phyloP scores from a whole-genome alignment of 2,329 filamentous ascomycete species.

The Botrytis squamosa region DNA sequence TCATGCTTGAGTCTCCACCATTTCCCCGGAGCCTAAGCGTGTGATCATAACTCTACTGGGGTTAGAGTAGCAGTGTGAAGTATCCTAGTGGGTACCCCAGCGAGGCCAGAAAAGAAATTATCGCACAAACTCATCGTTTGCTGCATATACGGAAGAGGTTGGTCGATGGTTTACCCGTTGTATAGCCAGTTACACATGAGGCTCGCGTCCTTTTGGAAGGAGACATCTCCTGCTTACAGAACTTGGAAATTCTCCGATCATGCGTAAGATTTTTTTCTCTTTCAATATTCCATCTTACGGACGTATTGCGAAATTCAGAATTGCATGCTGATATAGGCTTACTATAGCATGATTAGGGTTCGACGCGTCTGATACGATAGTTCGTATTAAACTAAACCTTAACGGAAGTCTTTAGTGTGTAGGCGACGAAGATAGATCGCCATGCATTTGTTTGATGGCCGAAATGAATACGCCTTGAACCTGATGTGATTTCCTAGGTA shows the following conservation, averaged over 20 bases:
- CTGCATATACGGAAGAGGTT: conserved; percentile 7
- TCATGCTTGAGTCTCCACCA: conserved; percentile 9
- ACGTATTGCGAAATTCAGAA: background rate
- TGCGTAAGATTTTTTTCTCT: background rate
- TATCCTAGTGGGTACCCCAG: conserved; percentile 5
- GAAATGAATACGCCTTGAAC: background rate
- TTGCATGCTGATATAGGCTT: background rate
- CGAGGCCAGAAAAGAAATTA: background rate
- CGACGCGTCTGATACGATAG: background rate
- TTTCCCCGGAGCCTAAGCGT: conserved; percentile 20
- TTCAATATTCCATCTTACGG: background rate
- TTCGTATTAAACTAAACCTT: background rate
- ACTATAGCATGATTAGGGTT: background rate
- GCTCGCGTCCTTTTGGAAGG: background rate
- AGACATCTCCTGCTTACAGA: background rate
- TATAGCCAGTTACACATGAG: background rate
- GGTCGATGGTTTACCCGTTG: background rate
- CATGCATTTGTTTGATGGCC: background rate
- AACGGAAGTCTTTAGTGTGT: background rate
- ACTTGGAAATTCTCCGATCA: background rate
- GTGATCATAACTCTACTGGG: conserved; percentile 14
- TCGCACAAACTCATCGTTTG: background rate
- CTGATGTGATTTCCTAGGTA: background rate
- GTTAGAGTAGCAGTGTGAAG: background rate
- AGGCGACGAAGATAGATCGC: conserved; percentile 16